phyloP scores from a whole-genome alignment of 75 land plant genomes.

The Selaginella tamariscina region DNA sequence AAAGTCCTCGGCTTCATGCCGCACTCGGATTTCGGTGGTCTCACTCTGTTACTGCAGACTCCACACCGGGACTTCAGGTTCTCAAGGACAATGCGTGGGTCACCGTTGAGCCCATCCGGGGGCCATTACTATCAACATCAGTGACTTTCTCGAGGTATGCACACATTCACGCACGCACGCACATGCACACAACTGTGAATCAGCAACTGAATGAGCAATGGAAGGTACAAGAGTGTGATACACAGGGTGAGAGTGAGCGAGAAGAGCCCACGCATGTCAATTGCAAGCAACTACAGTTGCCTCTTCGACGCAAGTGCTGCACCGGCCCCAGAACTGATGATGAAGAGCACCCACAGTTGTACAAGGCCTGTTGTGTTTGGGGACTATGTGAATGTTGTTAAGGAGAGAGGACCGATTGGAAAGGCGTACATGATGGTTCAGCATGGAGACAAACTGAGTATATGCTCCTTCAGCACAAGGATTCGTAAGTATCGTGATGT shows the following conservation, averaged over 20 bases:
- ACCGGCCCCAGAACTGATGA: constrained; percentile 8
- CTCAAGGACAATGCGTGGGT: constrained; percentile 3
- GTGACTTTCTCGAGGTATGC: constrained; percentile 6
- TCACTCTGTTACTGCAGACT: neutral
- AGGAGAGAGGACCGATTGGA: neutral
- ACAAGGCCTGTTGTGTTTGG: constrained; percentile 4
- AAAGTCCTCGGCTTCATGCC: constrained; percentile 7
- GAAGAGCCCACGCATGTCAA: neutral
- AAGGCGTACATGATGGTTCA: neutral
- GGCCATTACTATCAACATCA: constrained; percentile 7
- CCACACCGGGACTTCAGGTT: constrained; percentile 7
- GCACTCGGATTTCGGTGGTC: constrained; percentile 10
- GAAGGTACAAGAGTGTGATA: constrained; percentile 3
- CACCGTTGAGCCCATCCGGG: constrained; percentile 5
- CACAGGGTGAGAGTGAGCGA: neutral
- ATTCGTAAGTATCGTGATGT: neutral
- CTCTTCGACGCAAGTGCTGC: neutral
- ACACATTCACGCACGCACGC: neutral
- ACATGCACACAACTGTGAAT: neutral
- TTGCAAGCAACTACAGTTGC: constrained; percentile 1
- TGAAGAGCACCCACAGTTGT: constrained; percentile 5
- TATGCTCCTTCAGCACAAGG: neutral
- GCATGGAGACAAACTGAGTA: neutral
- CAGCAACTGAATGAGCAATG: neutral
- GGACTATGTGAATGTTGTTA: neutral